These are phyloP conservation scores for Phytophthora colocasiae DNA, from an alignment of 352 stramenopile species.

Conservation along the genomic window DNA sequence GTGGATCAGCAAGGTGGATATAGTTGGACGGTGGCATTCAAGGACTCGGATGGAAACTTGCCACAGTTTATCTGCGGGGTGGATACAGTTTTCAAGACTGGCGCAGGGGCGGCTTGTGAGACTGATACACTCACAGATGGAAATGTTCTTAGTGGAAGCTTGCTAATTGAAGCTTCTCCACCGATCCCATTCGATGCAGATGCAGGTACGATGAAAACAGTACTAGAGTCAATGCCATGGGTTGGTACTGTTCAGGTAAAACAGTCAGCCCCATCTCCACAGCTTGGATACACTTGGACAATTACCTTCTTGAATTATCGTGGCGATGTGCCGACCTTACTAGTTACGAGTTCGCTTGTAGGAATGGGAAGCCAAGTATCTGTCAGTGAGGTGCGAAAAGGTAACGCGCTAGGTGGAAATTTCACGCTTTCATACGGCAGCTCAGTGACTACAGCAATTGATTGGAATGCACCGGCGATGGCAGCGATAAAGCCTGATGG, in stretches of 20 bases:
- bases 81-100: conserved; percentile 43
- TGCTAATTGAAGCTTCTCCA: conserved; percentile 69
- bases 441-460: conserved; percentile 31
- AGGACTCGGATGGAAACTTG: conserved; percentile 67
- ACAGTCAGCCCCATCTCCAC: conserved; percentile 50
- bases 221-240: conserved; percentile 69
- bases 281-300: conserved; percentile 78
- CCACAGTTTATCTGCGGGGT: conserved; percentile 78
- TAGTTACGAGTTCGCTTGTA: conserved; percentile 67
- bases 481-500: conserved; percentile 57
- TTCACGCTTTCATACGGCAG: conserved; percentile 67
- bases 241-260: conserved; percentile 68
- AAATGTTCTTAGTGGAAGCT: conserved; percentile 77
- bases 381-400: conserved; percentile 71
- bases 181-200: conserved; percentile 68
- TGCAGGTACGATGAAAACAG: conserved; percentile 49
- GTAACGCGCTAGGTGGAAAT: conserved; percentile 64
- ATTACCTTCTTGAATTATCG: conserved; percentile 82
- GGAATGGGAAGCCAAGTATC: conserved; percentile 65
- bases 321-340: conserved; percentile 65
- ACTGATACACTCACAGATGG: conserved; percentile 74
- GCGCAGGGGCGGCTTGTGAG: conserved; percentile 46
- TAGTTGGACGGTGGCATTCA: conserved; percentile 81
- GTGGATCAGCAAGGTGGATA: conserved; percentile 72
- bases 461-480: conserved; percentile 43